These are phyloP conservation scores for Leishmania guyanensis DNA, from an alignment of 208 protist species.

Conservation along the genomic window DNA sequence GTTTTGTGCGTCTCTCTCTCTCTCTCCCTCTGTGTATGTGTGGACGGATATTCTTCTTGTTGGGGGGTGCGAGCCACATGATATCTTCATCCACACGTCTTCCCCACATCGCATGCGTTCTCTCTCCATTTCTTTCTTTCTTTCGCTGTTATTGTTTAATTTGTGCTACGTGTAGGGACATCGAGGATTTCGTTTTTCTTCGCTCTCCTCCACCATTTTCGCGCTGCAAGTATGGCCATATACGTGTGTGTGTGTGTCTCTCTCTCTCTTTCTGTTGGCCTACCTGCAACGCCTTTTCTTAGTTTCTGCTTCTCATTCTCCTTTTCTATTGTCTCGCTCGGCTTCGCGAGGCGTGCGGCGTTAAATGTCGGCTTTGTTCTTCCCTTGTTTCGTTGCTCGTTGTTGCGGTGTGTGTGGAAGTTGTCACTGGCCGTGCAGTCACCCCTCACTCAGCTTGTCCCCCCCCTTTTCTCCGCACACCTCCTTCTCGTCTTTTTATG, in stretches of 20 bases:
- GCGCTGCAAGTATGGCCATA: background rate
- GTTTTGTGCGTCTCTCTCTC: background rate
- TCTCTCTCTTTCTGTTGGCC: background rate
- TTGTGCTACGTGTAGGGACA: background rate
- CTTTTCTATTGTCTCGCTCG: background rate
- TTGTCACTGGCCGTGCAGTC: background rate
- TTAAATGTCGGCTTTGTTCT: background rate
- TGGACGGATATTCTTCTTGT: too few species aligned
- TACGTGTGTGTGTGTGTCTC: slow-evolving; percentile 2
- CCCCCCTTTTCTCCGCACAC: background rate
- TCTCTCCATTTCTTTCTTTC: background rate
- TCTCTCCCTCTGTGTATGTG: background rate
- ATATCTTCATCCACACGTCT: background rate
- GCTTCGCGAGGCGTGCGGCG: background rate
- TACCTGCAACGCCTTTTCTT: background rate
- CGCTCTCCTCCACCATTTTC: background rate
- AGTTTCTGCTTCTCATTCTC: background rate
- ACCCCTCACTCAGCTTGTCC: background rate
- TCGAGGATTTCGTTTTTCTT: background rate
- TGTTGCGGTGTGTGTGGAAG: background rate
- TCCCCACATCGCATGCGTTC: background rate
- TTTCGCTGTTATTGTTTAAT: too few species aligned
- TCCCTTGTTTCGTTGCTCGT: background rate
- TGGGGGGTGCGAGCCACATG: background rate
- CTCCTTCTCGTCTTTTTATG: background rate